Evolutionary conservation across 208 protist genomes (phyloP).

Genomic region (Kentomonas sorsogonicus): DNA sequence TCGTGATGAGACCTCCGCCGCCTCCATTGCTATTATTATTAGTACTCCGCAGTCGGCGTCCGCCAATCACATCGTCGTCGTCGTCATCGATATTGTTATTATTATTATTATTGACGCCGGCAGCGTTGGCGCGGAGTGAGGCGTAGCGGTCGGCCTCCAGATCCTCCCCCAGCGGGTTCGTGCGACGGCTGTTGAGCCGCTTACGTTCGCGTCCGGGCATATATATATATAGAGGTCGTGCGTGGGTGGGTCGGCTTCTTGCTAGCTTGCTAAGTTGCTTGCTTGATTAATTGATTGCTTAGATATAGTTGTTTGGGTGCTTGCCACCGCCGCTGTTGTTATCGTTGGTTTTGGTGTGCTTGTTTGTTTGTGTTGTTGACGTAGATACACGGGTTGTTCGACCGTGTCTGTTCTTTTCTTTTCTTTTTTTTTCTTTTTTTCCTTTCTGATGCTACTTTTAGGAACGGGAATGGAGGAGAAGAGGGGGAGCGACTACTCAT

Average conservation of each 20-base stretch:
- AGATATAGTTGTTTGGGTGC: too few species aligned
- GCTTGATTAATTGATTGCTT: too few species aligned
- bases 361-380: too few species aligned
- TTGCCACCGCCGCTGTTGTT: too few species aligned
- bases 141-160: constrained; percentile 79
- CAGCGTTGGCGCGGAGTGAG: constrained; percentile 19
- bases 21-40: constrained; percentile 20
- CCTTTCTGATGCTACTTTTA: not conserved
- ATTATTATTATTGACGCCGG: constrained; percentile 16
- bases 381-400: not conserved
- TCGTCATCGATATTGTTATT: constrained; percentile 27
- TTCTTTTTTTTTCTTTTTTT: not conserved
- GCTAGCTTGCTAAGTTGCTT: too few species aligned
- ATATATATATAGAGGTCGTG: not conserved
- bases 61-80: not conserved
- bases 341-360: too few species aligned
- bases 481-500: too few species aligned
- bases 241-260: not conserved
- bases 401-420: not conserved
- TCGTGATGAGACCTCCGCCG: constrained; percentile 61
- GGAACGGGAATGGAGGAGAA: too few species aligned
- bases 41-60: constrained; percentile 31
- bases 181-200: constrained; percentile 21
- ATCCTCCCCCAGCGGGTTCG: constrained; percentile 78
- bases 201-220: not conserved